Evolutionary conservation across 768 basidiomycete species (phyloP).

Genomic region (Clavaria fumosa): DNA sequence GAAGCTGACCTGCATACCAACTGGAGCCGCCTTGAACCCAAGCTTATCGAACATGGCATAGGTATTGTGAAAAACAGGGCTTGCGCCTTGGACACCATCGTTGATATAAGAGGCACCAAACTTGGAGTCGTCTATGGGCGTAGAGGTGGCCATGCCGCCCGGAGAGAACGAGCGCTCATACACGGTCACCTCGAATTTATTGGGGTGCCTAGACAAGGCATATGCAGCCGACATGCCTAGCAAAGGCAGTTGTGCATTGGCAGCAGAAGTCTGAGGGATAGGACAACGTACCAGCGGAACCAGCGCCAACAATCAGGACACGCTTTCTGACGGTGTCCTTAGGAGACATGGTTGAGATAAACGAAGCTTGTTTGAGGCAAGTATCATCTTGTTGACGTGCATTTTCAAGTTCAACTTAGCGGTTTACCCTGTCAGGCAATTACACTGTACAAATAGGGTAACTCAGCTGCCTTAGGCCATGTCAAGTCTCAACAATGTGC

Average conservation of each 20-base stretch:
- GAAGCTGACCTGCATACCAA: slow-evolving; percentile 21
- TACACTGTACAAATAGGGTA: too few species aligned
- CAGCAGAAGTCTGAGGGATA: background rate
- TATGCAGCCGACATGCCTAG: slow-evolving; percentile 20
- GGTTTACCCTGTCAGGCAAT: too few species aligned
- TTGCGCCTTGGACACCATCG: slow-evolving; percentile 21
- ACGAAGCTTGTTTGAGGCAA: too few species aligned
- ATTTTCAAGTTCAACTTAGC: too few species aligned
- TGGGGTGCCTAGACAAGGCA: slow-evolving; percentile 19
- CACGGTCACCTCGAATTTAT: slow-evolving; percentile 15
- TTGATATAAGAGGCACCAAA: slow-evolving; percentile 21
- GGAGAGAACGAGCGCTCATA: slow-evolving; percentile 17
- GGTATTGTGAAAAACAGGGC: slow-evolving; percentile 19
- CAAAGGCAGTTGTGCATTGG: background rate
- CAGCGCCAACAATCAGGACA: slow-evolving; percentile 19
- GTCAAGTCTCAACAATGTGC: too few species aligned
- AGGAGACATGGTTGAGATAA: background rate
- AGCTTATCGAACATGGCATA: slow-evolving; percentile 20
- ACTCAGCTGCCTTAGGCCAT: too few species aligned
- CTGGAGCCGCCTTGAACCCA: slow-evolving; percentile 16
- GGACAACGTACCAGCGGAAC: slow-evolving; percentile 13
- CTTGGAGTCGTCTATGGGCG: slow-evolving; percentile 13
- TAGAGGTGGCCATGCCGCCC: slow-evolving; percentile 21
- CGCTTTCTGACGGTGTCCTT: slow-evolving; percentile 9
- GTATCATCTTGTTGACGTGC: too few species aligned